These are phyloP conservation scores for Lentinula lateritia DNA, from an alignment of 768 basidiomycete species.

Conservation along the genomic window DNA sequence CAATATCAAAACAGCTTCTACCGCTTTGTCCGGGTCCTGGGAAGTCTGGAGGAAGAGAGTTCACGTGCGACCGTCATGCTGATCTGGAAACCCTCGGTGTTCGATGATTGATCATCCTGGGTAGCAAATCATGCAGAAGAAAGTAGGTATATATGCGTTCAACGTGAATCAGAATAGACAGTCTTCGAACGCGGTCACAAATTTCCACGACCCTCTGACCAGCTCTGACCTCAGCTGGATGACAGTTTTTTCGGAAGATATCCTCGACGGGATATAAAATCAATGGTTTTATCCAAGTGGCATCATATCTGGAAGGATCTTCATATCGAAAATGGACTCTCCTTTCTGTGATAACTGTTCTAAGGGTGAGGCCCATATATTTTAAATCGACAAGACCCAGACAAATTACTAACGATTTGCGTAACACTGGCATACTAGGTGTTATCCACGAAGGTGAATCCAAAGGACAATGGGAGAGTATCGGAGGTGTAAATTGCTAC, in stretches of 20 bases:
- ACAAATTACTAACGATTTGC: constrained; percentile 5
- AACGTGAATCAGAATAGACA: too few relatives aligned
- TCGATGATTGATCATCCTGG: too few relatives aligned
- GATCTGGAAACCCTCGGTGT: too few relatives aligned
- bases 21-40: too few relatives aligned
- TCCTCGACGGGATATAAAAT: background rate
- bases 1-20: too few relatives aligned
- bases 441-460: constrained; percentile 18
- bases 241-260: background rate
- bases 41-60: too few relatives aligned
- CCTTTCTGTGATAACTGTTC: constrained; percentile 21
- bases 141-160: too few relatives aligned
- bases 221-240: background rate
- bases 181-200: too few relatives aligned
- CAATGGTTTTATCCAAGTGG: background rate
- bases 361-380: constrained; percentile 10
- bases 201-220: too few relatives aligned
- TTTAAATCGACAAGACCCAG: background rate
- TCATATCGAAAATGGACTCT: background rate
- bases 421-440: constrained; percentile 9
- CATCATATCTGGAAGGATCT: background rate
- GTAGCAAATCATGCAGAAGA: too few relatives aligned
- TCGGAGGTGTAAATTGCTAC: constrained; percentile 33
- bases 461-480: constrained; percentile 21
- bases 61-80: too few relatives aligned